These are phyloP conservation scores for Zygotorulaspora chibaensis DNA, from an alignment of 805 yeast species.

Conservation along the genomic window DNA sequence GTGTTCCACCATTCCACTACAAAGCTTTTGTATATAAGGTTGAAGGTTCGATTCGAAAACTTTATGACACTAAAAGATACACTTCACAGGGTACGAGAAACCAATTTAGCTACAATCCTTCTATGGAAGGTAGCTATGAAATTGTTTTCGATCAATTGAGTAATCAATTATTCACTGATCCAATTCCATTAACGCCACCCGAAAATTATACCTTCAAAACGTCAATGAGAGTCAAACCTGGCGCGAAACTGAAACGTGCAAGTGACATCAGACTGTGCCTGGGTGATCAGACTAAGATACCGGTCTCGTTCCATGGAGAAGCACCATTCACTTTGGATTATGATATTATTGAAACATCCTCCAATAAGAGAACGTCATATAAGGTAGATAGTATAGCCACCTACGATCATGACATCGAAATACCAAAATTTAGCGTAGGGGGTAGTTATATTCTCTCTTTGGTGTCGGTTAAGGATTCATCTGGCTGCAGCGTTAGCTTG, in stretches of 20 bases:
- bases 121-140: conserved; percentile 73
- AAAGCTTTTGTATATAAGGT: conserved; percentile 57
- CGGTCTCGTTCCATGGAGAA: conserved; percentile 67
- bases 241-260: conserved; percentile 38
- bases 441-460: conserved; percentile 69
- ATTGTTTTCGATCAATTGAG: conserved; percentile 62
- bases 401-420: conserved; percentile 40
- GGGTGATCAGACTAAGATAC: conserved; percentile 44
- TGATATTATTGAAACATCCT: conserved; percentile 55
- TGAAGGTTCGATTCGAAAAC: conserved; percentile 29
- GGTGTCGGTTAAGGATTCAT: conserved; percentile 64
- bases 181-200: conserved; percentile 34
- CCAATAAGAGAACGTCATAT: conserved; percentile 45
- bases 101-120: conserved; percentile 68
- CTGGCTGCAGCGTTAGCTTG: conserved; percentile 71
- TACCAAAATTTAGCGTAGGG: conserved; percentile 57
- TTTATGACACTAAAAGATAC: conserved; percentile 37
- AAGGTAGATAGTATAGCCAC: conserved; percentile 40
- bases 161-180: conserved; percentile 57
- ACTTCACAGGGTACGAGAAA: conserved; percentile 43
- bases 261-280: conserved; percentile 40
- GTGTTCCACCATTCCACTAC: conserved; percentile 78
- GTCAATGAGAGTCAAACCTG: conserved; percentile 67
- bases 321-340: conserved; percentile 73
- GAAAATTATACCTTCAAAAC: conserved; percentile 56